Evolutionary conservation across 1,284 basidiomycete genomes (phyloP), one percentile per base, ranked within the genome.

Genomic region (Rhodofomes roseus): DNA sequence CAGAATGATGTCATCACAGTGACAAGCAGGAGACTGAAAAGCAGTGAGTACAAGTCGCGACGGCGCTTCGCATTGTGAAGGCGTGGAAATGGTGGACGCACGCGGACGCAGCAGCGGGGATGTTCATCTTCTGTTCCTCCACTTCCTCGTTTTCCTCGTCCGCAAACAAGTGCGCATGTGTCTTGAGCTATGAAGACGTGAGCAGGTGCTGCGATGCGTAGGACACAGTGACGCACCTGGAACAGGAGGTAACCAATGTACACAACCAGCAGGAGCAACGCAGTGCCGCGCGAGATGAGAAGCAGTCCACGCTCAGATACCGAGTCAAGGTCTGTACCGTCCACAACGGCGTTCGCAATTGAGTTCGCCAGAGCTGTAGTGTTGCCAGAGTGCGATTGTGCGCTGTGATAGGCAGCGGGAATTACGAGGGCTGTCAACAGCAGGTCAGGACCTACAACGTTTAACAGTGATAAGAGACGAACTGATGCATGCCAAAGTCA

Each of bases 401-500:
- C 78, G 63, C 79, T 81, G 69, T 87, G 82, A 69, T 93, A 96
- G 0, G 94, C 94, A 34, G 94, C 94, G n/a, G 94, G 94, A 60
- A 97, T 89, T 62, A 95, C 89, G 43, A 97, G 82, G 29, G 93
- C 88, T 90, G 58, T 52, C 31, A 11, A 34, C 31, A 51, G 27
- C 55, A 14, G 37, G 31, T 36, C 39, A 46, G 9, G 41, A 57
- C 56, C 50, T 59, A 27, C 4, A 34, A 14, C 34, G 11, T 40
- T 31, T 39, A 20, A 37, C 48, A 16, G 41, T 34, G 23, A 44
- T 50, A 46, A 40, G 51, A 54, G 25, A 77, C 86, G 63, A 70
- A 90, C 88, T 95, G 72, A 96, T 93, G 72, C 91, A 92, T 6
- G 93, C 83, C 37, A 96, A 78, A 4, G 92, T 95, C 90, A 96